These are phyloP conservation scores for Neoscytalidium dimidiatum DNA, from an alignment of 2,329 filamentous ascomycete species.

Conservation along the genomic window DNA sequence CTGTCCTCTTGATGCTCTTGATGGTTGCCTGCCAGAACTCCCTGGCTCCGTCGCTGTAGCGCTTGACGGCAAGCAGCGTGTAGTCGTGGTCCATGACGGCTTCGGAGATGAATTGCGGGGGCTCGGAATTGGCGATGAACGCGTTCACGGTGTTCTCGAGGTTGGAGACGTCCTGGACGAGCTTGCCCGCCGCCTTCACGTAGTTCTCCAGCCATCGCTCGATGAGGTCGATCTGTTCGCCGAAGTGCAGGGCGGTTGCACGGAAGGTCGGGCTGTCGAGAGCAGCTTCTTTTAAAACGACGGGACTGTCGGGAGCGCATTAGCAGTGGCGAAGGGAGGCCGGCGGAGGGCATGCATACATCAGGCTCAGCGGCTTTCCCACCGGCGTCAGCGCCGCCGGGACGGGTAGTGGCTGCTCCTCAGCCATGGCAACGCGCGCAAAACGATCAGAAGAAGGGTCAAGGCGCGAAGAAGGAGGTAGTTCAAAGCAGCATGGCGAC, in stretches of 20 bases:
- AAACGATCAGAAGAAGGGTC: not conserved
- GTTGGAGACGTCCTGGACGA: slow-evolving; percentile 66
- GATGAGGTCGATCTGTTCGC: slow-evolving; percentile 86
- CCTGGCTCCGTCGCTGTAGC: slow-evolving; percentile 80
- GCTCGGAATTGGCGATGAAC: slow-evolving; percentile 75
- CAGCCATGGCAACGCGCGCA: slow-evolving; percentile 32
- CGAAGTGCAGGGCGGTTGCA: slow-evolving; percentile 80
- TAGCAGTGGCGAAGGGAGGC: slow-evolving; percentile 15
- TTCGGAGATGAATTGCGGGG: slow-evolving; percentile 73
- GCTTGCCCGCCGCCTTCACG: slow-evolving; percentile 61
- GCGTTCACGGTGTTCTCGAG: slow-evolving; percentile 79
- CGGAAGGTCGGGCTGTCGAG: slow-evolving; percentile 97
- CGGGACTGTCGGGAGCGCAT: slow-evolving; percentile 57
- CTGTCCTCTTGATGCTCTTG: slow-evolving; percentile 73
- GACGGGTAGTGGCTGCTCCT: slow-evolving; percentile 28
- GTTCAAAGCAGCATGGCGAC: slow-evolving; percentile 8
- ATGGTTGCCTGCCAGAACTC: slow-evolving; percentile 85
- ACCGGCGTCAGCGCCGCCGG: slow-evolving; percentile 40
- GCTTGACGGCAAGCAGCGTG: slow-evolving; percentile 80
- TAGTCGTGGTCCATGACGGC: slow-evolving; percentile 94
- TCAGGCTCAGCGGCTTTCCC: slow-evolving; percentile 43
- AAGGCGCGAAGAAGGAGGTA: not conserved
- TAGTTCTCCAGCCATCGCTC: slow-evolving; percentile 88
- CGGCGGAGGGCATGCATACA: slow-evolving; percentile 32
- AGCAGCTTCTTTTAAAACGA: slow-evolving; percentile 88